Conservation (phyloP, 768 basidiomycete species). For the Imleria badia region DNA sequence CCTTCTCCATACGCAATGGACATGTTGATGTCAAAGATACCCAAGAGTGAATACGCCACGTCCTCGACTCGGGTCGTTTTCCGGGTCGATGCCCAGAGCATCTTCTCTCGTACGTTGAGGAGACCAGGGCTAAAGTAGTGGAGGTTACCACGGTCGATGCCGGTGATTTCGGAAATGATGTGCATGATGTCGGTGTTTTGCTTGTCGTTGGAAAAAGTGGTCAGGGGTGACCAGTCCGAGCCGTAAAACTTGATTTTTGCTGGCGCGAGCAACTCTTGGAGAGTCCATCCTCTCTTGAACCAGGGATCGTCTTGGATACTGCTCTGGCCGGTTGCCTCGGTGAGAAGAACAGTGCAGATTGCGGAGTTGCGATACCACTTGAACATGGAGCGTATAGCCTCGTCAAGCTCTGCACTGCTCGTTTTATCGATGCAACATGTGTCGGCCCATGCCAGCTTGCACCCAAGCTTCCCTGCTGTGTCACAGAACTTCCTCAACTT, state of each 20-base stretch:
- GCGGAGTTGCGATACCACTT: conserved; percentile 23
- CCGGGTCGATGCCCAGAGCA: conserved; percentile 27
- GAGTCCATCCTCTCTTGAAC: conserved; percentile 23
- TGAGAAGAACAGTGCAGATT: conserved; percentile 22
- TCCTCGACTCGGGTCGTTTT: conserved; percentile 28
- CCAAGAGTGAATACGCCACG: conserved; percentile 26
- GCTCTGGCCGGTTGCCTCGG: not conserved
- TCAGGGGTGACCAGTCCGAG: conserved; percentile 15
- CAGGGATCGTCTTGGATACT: conserved; percentile 18
- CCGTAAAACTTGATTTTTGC: conserved; percentile 19
- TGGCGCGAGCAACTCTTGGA: conserved; percentile 25
- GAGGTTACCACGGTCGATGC: conserved; percentile 12
- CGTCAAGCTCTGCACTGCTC: conserved; percentile 31
- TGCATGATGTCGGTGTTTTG: conserved; percentile 14
- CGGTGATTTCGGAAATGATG: conserved; percentile 8
- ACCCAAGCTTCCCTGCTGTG: conserved; percentile 13
- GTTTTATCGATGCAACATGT: conserved; percentile 29
- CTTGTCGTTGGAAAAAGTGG: conserved; percentile 18
- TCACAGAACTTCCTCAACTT: conserved; percentile 18
- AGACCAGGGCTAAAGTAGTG: conserved; percentile 22
- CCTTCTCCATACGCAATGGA: conserved; percentile 28
- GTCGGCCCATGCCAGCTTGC: conserved; percentile 25
- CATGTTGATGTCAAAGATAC: conserved; percentile 25
- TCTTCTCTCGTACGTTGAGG: conserved; percentile 18
- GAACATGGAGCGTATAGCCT: conserved; percentile 31